Evolutionary conservation across 2,329 filamentous ascomycete genomes (phyloP).

Genomic region (Stagonosporopsis tanaceti): DNA sequence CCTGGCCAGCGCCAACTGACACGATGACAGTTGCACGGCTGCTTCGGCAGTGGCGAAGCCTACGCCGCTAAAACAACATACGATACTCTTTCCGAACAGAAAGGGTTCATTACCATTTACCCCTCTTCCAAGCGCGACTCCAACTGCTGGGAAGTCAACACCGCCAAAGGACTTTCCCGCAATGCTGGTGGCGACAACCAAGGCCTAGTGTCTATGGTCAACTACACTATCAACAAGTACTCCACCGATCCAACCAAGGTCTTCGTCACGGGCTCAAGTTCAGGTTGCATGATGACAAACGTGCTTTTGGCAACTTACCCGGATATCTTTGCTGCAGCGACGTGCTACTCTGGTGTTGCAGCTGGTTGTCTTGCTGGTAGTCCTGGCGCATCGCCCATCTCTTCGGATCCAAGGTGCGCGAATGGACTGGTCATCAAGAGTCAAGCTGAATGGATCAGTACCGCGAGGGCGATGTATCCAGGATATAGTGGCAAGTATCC

Average conservation of each 20-base stretch:
- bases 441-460: slow-evolving; percentile 40
- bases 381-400: slow-evolving; percentile 45
- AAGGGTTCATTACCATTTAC: slow-evolving; percentile 68
- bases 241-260: slow-evolving; percentile 60
- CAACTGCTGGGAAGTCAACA: slow-evolving; percentile 68
- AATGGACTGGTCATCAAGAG: slow-evolving; percentile 29
- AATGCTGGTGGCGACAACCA: slow-evolving; percentile 64
- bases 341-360: slow-evolving; percentile 39
- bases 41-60: slow-evolving; percentile 49
- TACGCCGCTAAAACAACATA: slow-evolving; percentile 30
- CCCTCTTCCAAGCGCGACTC: slow-evolving; percentile 59
- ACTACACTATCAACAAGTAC: slow-evolving; percentile 61
- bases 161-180: slow-evolving; percentile 61
- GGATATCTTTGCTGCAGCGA: slow-evolving; percentile 36
- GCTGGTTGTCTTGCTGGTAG: slow-evolving; percentile 50
- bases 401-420: slow-evolving; percentile 32
- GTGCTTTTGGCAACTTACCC: slow-evolving; percentile 42
- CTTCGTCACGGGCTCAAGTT: slow-evolving; percentile 38
- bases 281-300: slow-evolving; percentile 46
- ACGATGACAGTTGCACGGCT: slow-evolving; percentile 34
- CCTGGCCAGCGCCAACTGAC: neutral
- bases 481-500: slow-evolving; percentile 48
- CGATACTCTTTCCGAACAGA: slow-evolving; percentile 56
- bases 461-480: slow-evolving; percentile 47
- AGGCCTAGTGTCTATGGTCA: slow-evolving; percentile 66